phyloP scores from a whole-genome alignment of 2,329 filamentous ascomycete genomes.

The Neonectria hederae region DNA sequence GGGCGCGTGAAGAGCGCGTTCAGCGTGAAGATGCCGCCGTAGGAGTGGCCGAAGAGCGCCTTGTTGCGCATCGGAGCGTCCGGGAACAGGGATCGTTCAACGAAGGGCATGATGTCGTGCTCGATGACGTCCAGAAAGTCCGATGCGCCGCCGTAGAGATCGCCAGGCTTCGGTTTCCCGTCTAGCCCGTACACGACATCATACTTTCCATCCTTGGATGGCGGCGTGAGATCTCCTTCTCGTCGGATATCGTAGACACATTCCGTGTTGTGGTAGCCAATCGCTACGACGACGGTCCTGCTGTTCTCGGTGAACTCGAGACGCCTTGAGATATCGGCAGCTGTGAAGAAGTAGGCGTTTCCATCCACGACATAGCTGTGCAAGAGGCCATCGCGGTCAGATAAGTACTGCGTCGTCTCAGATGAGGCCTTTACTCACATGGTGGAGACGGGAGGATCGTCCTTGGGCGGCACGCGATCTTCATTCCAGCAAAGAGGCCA shows the following conservation, averaged over 20 bases:
- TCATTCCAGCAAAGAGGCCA: slow-evolving; percentile 42
- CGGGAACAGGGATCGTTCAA: slow-evolving; percentile 37
- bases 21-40: slow-evolving; percentile 57
- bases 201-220: slow-evolving; percentile 31
- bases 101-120: slow-evolving; percentile 47
- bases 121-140: slow-evolving; percentile 55
- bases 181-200: slow-evolving; percentile 31
- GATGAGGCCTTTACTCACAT: slow-evolving; percentile 39
- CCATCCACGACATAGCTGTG: slow-evolving; percentile 48
- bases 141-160: slow-evolving; percentile 53
- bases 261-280: slow-evolving; percentile 44
- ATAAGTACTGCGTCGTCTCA: too few species aligned
- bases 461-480: slow-evolving; percentile 28
- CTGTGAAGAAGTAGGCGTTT: slow-evolving; percentile 48
- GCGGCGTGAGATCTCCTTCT: slow-evolving; percentile 44
- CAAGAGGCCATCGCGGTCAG: background rate
- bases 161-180: slow-evolving; percentile 32
- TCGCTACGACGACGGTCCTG: slow-evolving; percentile 44
- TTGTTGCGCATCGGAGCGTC: slow-evolving; percentile 47
- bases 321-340: slow-evolving; percentile 42
- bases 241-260: slow-evolving; percentile 43
- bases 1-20: slow-evolving; percentile 54
- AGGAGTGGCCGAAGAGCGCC: slow-evolving; percentile 60
- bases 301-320: slow-evolving; percentile 38
- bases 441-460: slow-evolving; percentile 34